A percentile compares a stretch with the other conserved stretches of the same genome.
phyloP scores from a whole-genome alignment of 345 rosid genomes.

The Pistacia vera region DNA sequence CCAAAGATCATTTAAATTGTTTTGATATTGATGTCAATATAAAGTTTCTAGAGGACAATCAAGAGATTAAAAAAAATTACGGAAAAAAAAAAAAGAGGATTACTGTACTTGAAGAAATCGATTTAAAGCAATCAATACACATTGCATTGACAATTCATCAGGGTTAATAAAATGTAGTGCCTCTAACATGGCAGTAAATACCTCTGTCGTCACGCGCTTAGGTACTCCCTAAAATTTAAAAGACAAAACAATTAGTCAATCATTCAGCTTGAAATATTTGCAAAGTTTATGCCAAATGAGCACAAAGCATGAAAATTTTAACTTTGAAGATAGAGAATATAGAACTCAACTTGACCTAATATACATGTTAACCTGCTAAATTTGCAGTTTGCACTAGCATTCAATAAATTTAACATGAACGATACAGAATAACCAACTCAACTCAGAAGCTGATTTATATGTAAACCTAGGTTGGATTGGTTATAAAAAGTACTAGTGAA shows the following conservation, averaged over 20 bases:
- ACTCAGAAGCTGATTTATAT: background rate
- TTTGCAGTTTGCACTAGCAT: background rate
- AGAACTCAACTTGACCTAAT: background rate
- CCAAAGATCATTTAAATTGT: background rate
- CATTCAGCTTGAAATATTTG: background rate
- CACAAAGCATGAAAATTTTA: constrained; percentile 9
- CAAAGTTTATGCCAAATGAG: background rate
- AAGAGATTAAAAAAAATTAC: background rate
- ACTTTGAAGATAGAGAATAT: background rate
- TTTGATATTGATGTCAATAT: background rate
- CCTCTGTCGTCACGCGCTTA: constrained; percentile 90
- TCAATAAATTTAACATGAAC: background rate
- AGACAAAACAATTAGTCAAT: constrained; percentile 9
- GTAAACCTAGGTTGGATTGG: background rate
- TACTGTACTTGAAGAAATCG: constrained; percentile 86
- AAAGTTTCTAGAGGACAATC: background rate
- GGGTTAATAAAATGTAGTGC: constrained; percentile 94
- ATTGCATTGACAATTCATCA: constrained; percentile 95
- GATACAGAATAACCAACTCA: background rate
- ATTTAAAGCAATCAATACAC: constrained; percentile 88
- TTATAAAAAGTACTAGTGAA: background rate
- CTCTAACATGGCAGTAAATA: constrained; percentile 97
- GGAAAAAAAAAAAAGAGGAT: background rate
- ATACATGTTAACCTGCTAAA: background rate
- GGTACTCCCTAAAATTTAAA: constrained; percentile 69